Evolutionary conservation across 1,284 basidiomycete genomes (phyloP), one percentile per base, ranked within the genome.

Genomic region (Thecaphora thlaspeos): DNA sequence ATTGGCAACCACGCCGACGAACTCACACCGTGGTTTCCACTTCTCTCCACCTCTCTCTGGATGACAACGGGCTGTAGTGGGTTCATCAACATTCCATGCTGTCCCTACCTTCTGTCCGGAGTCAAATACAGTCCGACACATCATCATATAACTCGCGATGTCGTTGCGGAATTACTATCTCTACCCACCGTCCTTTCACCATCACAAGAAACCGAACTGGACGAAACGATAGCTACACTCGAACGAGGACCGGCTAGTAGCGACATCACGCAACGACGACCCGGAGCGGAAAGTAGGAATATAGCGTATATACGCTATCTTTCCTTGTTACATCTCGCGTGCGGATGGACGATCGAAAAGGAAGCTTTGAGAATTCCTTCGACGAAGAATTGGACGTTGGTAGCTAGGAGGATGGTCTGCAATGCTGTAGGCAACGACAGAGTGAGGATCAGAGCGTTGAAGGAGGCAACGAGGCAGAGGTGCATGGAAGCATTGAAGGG

Each of bases 1-100:
- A 88, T 98, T 43, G 92, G 90, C 11, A 97, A 97, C 79, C 93
- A 98, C 77, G 89, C 93, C 0, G 93, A 98, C 79, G 93, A 98
- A 71, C 82, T 98, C 17, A 94, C 93, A 32, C 79, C 80, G 5
- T 80, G 79, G 79, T 46, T 79, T 2, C 78, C 80, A 1, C 46
- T 78, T 8, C 49, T 80, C 11, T 78, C 76, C 1, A 48, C 68
- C 14, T 19, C 46, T n/a, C 67, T 59, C 19, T 41, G 39, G 15
- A 48, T 41, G 19, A 51, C 28, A 14, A 39, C 15, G 41, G 90
- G 90, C 0, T 93, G 90, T 90, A 79, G 90, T 0, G 90, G 89
- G 0, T 91, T 89, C 77, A 80, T 96, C 49, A 91, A 88, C 17
- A 89, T 98, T 37, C 93, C 93, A 0, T 97, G 94, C 75, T 97